Evolutionary conservation across 2,329 filamentous ascomycete species (phyloP), one percentile per base, ranked within the genome.

Genomic region (Elsinoe australis): DNA sequence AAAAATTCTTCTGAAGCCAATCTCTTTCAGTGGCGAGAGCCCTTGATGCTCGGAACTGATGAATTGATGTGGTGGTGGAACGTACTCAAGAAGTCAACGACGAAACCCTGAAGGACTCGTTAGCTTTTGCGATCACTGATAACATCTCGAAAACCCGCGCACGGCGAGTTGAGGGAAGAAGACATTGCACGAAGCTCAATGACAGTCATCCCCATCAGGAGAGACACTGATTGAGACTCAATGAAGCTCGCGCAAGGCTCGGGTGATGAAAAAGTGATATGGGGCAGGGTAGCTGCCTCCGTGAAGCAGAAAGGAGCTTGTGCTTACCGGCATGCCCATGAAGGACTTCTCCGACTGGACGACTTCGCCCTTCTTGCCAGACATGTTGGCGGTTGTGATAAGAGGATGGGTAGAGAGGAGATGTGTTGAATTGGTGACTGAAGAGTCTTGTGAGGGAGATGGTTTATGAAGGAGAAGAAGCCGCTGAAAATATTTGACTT

Each of bases 21-120:
- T 55, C 59, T 61, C 59, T 62, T 62, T 32, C 4, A 19, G 9
- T 21, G n/a, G 12, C 6, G 15, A 14, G 12, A n/a, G 15, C 9
- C n/a, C 6, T 32, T 12, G 5, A 14, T 2, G 21, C 17, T 3
- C 3, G 9, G 21, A 34, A 34, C 3, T 1, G 19, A 18, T 7
- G 18, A 22, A 10, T 2, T 3, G 44, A 35, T 35, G 15, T 18
- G 4, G 19, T 24, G 10, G 14, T n/a, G 21, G 32, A 55, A 92
- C 89, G 68, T 94, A 94, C 88, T 96, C 82, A 96, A 71, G 82
- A 96, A 96, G 79, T 96, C 90, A 69, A 94, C 87, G 70, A 95
- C 68, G 80, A 96, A 96, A 71, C 87, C 86, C 83, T 94, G 66
- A 18, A 53, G 7, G 18, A 24, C 18, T 34, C 51, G 55, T 59